Evolutionary conservation across 768 basidiomycete species (phyloP), one percentile per base, ranked within the genome.

Genomic region (Lactarius indigo): DNA sequence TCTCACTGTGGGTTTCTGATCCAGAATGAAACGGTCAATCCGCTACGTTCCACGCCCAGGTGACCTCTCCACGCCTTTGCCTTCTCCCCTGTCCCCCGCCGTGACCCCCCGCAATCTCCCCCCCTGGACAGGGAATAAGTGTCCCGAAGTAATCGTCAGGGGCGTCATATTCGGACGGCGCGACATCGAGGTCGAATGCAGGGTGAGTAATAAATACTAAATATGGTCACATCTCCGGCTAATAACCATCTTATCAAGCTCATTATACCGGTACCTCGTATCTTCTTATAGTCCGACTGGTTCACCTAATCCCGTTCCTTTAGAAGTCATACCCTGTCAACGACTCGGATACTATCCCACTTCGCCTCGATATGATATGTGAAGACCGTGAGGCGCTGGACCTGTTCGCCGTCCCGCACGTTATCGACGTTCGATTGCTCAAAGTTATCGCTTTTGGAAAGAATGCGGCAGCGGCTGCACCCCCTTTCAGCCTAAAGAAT

Each of bases 381-480:
- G 18, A 58, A 28, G 31, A 31, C 26, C 30, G 20, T 4, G 15
- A 50, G 20, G 60, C 63, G 10, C 30, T 70, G 8, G 67, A 68
- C 28, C 41, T 70, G 15, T 20, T 61, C 28, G 26, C 63, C 5
- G 35, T 44, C 8, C 31, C 69, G 8, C n/a, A 63, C 18, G 59
- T 47, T 17, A 62, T 70, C 37, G 52, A 68, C 9, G 69, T 68
- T 30, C 67, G 57, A n/a, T 35, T 70, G 23, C 28, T 61, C 20
- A 68, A 63, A 42, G 57, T 58, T 12, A 35, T 68, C 12, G 63
- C 52, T 2, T 70, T 70, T 44, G 69, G 69, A 44, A n/a, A 57
- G 18, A 28, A 60, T n/a, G 66, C 56, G 12, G 23, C 47, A 5
- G 6, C 44, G 18, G 20, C 47, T 26, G 18, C 59, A 12, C 26